Evolutionary conservation across 2,329 filamentous ascomycete genomes (phyloP).

Genomic region (Fusarium sp.): DNA sequence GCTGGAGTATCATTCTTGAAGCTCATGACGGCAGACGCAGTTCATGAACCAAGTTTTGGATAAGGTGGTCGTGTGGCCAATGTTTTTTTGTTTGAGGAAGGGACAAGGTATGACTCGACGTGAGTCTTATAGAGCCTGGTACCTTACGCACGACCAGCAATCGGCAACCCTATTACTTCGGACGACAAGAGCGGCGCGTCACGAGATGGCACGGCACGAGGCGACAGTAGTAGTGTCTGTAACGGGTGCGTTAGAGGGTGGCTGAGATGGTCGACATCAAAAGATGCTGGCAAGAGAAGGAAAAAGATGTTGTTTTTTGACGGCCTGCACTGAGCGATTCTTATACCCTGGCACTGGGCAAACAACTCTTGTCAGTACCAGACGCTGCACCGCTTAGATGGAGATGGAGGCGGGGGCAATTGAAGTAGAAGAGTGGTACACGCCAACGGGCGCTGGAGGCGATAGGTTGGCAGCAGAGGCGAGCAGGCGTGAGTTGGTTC

Average conservation of each 20-base stretch:
- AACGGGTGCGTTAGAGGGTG: slow-evolving; percentile 1
- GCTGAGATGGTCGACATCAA: slow-evolving; percentile 1
- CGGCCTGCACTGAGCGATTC: slow-evolving; percentile 37
- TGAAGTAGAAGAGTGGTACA: slow-evolving; percentile 22
- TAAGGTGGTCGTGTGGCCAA: slow-evolving; percentile 6
- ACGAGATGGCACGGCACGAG: slow-evolving; percentile 14
- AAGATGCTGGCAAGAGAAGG: slow-evolving; percentile 25
- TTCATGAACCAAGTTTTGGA: slow-evolving; percentile 4
- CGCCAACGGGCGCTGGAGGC: slow-evolving; percentile 23
- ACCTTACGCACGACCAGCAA: slow-evolving; percentile 16
- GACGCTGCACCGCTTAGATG: slow-evolving; percentile 19
- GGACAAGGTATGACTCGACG: slow-evolving; percentile 11
- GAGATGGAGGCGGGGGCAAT: slow-evolving; percentile 11
- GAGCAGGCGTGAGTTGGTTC: slow-evolving; percentile 12
- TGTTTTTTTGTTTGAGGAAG: slow-evolving; percentile 1
- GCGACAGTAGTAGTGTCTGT: slow-evolving; percentile 5
- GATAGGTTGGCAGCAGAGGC: slow-evolving; percentile 7
- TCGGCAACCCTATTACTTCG: slow-evolving; percentile 3
- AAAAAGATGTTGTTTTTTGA: slow-evolving; percentile 30
- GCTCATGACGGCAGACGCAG: slow-evolving; percentile 24
- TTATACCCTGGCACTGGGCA: slow-evolving; percentile 38
- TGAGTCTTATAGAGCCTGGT: slow-evolving; percentile 10
- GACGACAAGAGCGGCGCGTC: slow-evolving; percentile 4
- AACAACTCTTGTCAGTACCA: slow-evolving; percentile 9
- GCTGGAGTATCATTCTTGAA: slow-evolving; percentile 26